phyloP scores from a whole-genome alignment of 768 basidiomycete species.

The Termitomyces sp. region DNA sequence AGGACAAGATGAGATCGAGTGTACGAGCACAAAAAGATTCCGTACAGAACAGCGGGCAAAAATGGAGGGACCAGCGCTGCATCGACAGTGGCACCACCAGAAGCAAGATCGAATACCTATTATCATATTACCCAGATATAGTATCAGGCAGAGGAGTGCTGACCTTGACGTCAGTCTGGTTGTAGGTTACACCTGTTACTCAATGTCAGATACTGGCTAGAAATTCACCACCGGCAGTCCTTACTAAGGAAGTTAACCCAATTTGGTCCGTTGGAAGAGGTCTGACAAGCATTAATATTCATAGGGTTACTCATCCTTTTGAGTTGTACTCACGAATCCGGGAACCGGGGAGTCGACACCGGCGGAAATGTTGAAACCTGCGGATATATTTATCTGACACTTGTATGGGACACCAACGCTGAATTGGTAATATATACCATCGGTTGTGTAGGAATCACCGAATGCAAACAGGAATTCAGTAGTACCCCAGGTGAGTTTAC shows the following conservation, averaged over 20 bases:
- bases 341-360: constrained; percentile 49
- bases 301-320: neutral
- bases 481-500: constrained; percentile 42
- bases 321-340: constrained; percentile 35
- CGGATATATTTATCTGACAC: neutral
- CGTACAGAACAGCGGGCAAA: constrained; percentile 37
- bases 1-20: neutral
- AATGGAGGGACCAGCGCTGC: constrained; percentile 46
- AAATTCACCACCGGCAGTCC: neutral
- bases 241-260: constrained; percentile 54
- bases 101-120: constrained; percentile 45
- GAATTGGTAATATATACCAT: constrained; percentile 21
- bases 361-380: constrained; percentile 54
- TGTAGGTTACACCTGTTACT: constrained; percentile 41
- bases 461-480: constrained; percentile 56
- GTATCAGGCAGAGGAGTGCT: neutral
- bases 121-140: neutral
- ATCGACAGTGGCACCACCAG: constrained; percentile 57
- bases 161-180: constrained; percentile 49
- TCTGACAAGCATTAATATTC: constrained; percentile 24
- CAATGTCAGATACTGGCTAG: neutral
- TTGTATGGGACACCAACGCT: neutral
- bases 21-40: neutral
- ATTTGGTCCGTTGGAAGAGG: constrained; percentile 57
- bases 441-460: constrained; percentile 59